Conservation (phyloP, 2,329 filamentous ascomycete genomes). For the Aspergillus fumigatiaffinis region DNA sequence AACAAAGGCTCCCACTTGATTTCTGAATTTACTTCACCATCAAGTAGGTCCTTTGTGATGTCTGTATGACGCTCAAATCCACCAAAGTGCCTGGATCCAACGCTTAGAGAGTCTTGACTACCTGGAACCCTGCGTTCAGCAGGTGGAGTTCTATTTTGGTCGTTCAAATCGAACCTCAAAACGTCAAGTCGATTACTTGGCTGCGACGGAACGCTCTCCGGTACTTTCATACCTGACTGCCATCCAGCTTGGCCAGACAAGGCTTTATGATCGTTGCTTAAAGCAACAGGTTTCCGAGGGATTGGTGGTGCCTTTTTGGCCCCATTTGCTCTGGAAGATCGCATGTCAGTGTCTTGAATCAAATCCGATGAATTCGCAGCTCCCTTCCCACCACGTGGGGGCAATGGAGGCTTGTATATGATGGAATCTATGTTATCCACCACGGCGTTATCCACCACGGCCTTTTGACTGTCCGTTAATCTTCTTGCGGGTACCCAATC, state of each 20-base stretch:
- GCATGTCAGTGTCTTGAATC: not conserved
- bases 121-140: not conserved
- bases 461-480: conserved; percentile 8
- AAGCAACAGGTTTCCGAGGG: conserved; percentile 57
- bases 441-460: conserved; percentile 5
- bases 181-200: not conserved
- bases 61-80: no score
- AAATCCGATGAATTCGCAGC: not conserved
- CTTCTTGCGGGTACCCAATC: conserved; percentile 67
- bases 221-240: not conserved
- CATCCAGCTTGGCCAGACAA: not conserved
- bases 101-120: not conserved
- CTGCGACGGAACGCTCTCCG: not conserved
- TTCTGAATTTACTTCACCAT: conserved; percentile 15
- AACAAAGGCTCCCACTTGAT: conserved; percentile 32
- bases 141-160: not conserved
- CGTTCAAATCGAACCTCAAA: not conserved
- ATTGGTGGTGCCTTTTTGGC: conserved; percentile 50
- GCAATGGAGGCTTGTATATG: conserved; percentile 19
- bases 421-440: conserved; percentile 1
- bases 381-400: conserved; percentile 17
- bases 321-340: not conserved
- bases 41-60: conserved; percentile 20
- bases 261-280: conserved; percentile 12
- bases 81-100: not conserved